Evolutionary conservation across 2,329 filamentous ascomycete genomes (phyloP).

Genomic region (Trichoderma pleuroti): DNA sequence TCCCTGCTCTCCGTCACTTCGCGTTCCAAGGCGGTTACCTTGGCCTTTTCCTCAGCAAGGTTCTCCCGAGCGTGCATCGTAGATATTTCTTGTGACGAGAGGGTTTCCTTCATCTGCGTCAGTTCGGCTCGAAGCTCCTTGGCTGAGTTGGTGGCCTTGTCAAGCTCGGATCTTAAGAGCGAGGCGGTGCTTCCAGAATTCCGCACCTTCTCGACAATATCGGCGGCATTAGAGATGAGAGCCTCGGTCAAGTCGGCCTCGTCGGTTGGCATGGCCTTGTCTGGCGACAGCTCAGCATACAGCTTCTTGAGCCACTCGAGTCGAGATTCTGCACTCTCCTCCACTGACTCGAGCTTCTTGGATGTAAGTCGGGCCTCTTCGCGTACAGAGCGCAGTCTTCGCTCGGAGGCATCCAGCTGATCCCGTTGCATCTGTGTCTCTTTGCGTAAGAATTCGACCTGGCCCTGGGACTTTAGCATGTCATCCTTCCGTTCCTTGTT

Average conservation of each 20-base stretch:
- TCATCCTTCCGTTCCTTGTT: slow-evolving; percentile 57
- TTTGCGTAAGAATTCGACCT: slow-evolving; percentile 60
- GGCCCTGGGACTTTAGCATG: slow-evolving; percentile 55
- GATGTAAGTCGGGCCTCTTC: slow-evolving; percentile 52
- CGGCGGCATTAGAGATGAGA: slow-evolving; percentile 55
- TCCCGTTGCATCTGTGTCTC: slow-evolving; percentile 59
- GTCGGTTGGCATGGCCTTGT: slow-evolving; percentile 52
- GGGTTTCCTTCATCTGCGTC: slow-evolving; percentile 48
- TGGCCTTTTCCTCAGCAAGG: slow-evolving; percentile 52
- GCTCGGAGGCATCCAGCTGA: slow-evolving; percentile 55
- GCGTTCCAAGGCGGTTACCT: slow-evolving; percentile 50
- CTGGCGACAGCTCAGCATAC: slow-evolving; percentile 55
- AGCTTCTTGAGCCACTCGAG: slow-evolving; percentile 55
- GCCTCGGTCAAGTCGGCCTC: slow-evolving; percentile 56
- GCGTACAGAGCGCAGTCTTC: slow-evolving; percentile 51
- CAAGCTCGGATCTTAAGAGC: slow-evolving; percentile 61
- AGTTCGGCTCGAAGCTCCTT: slow-evolving; percentile 57
- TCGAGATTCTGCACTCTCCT: slow-evolving; percentile 52
- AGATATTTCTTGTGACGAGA: slow-evolving; percentile 51
- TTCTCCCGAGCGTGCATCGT: slow-evolving; percentile 52
- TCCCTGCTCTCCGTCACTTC: slow-evolving; percentile 62
- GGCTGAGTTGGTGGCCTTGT: slow-evolving; percentile 53
- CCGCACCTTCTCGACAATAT: slow-evolving; percentile 57
- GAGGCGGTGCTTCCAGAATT: slow-evolving; percentile 57
- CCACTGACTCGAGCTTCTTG: slow-evolving; percentile 48